Evolutionary conservation across 768 basidiomycete species (phyloP), one percentile per base, ranked within the genome.

Genomic region (Cubamyces sp.): DNA sequence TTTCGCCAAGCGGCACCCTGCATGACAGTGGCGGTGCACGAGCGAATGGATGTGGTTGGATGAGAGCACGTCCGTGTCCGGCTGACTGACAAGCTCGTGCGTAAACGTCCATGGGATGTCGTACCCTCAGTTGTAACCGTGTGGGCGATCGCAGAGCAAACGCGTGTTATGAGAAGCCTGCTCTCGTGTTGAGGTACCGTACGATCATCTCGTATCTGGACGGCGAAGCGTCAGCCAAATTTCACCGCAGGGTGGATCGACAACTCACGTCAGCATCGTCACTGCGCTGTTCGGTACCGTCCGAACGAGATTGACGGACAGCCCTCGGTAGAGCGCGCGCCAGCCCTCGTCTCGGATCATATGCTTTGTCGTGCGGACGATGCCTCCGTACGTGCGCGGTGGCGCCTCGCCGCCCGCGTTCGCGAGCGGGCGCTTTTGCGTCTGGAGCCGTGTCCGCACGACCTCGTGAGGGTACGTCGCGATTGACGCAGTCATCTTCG

Each of bases 381-480:
- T 77, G n/a, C 92, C 91, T 55, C 85, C 79, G 60, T 79, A 77
- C 5, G 80, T 77, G 61, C 75, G 70, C 69, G 80, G 84, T 69
- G 87, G 68, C 84, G 87, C 84, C 25, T 85, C 84, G 54, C 86
- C 84, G 15, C 85, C 86, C 4, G 82, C 60, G 60, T 64, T 60
- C 53, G 67, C 82, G 50, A 91, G 78, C 47, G 86, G 88, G 54
- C 85, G 84, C 60, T 84, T 81, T 68, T 88, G 86, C 3, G 96
- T 96, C 75, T 99, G 97, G 50, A 98, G 77, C 5, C 96, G 86
- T n/a, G 97, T 98, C n/a, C 97, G 91, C 39, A 99, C 83, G 46
- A 99, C 97, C 75, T 99, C 97, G 76, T 99, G 97, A 1, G 97
- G 97, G 74, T 99, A 99, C 37, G 97, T 98, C 40, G 90, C 91